Base-by-base conservation (phyloP, 441 rosid species). In the Populus tomentosa region DNA sequence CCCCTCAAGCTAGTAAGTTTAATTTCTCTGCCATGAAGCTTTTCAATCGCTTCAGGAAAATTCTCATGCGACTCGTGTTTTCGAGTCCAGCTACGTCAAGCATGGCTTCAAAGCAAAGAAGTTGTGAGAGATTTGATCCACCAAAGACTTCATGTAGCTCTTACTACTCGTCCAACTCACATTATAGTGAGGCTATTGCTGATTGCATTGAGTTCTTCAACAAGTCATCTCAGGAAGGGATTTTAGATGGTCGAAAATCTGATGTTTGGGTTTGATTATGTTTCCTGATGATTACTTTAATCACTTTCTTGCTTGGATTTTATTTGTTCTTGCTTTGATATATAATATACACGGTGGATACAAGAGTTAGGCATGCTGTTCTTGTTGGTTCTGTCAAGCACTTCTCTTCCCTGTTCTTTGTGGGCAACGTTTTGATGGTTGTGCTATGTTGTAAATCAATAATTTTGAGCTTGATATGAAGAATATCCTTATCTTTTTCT, bases 151-250 rank as follows among this genome's bases (percentile, higher is more conserved):
- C 98, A 8, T 94, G 95, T 80, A 90, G 98, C 87, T 91, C 97
- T 0, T 90, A 91, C 76, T 92, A 92, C 87, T 94, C 97, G 1
- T 92, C 98, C 18, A 94, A 90, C 8, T 82, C 94, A 5, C 97
- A 91, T 59, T 92, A 91, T 76, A 84, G 80, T 7, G 98, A 92
- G 79, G 97, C 98, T 53, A 91, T 94, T 18, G 90, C 97, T 2
- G 98, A 94, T 81, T 92, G 98, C 79, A 94, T 94, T 35, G 98
- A 92, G 91, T 94, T 94, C 85, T 90, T 94, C 80, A 94, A 92
- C 80, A 90, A 88, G 89, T 92, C 98, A 8, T 85, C 98, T 18
- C 91, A 85, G 77, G 89, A 89, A 14, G 89, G 79, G 75, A 74
- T 82, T 83, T 79, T 76, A 56, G 90, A 84, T 38, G 89, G 82